Evolutionary conservation across 371 early-diverging fungal species (phyloP).

Genomic region (Blastocladiella emersonii): DNA sequence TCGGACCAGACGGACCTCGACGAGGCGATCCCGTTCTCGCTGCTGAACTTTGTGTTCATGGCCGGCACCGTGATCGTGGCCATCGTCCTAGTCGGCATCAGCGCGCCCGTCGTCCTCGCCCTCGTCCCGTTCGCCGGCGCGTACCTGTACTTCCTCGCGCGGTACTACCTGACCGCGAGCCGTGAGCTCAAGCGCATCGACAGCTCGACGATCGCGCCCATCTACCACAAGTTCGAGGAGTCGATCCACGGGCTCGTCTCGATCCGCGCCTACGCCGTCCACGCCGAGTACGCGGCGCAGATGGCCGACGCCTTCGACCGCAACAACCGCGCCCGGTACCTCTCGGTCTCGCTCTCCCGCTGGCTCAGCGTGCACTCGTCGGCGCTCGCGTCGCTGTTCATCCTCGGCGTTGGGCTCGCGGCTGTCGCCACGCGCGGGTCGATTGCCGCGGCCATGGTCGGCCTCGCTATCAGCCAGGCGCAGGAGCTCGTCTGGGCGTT

Average conservation of each 20-base stretch:
- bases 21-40: slow-evolving; percentile 6
- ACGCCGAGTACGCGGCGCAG: slow-evolving; percentile 48
- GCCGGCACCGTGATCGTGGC: slow-evolving; percentile 34
- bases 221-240: slow-evolving; percentile 59
- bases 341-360: slow-evolving; percentile 61
- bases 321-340: slow-evolving; percentile 65
- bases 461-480: not conserved
- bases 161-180: no score
- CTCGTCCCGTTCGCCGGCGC: slow-evolving; percentile 39
- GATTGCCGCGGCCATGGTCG: not conserved
- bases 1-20: slow-evolving; percentile 16
- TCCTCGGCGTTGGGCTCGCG: slow-evolving; percentile 13
- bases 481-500: not conserved
- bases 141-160: no score
- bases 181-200: slow-evolving; percentile 68
- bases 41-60: slow-evolving; percentile 19
- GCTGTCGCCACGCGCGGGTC: not conserved
- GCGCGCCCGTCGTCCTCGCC: slow-evolving; percentile 43
- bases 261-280: slow-evolving; percentile 64
- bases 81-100: slow-evolving; percentile 35
- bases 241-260: slow-evolving; percentile 53
- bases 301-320: slow-evolving; percentile 58
- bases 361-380: slow-evolving; percentile 87
- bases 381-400: slow-evolving; percentile 31
- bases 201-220: slow-evolving; percentile 59